These are phyloP conservation scores for Phlyctochytrium planicorne DNA, from an alignment of 192 early-diverging fungal species.

Conservation along the genomic window DNA sequence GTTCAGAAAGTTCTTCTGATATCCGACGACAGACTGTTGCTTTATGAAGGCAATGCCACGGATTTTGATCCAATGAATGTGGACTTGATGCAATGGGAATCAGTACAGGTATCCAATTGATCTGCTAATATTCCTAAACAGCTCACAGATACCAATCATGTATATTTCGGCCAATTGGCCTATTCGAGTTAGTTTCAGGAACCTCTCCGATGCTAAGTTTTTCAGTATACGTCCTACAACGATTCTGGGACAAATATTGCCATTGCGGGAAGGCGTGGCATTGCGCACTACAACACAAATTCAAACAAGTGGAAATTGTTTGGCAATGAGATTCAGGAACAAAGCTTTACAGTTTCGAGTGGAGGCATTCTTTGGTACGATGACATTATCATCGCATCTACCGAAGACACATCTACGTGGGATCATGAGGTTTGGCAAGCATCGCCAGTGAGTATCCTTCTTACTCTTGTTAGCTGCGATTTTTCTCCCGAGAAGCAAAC, in stretches of 20 bases:
- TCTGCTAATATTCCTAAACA: slow-evolving; percentile 9
- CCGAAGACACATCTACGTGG: slow-evolving; percentile 45
- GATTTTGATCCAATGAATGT: slow-evolving; percentile 66
- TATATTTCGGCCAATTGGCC: slow-evolving; percentile 84
- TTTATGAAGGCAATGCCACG: slow-evolving; percentile 65
- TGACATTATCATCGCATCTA: slow-evolving; percentile 65
- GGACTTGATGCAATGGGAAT: slow-evolving; percentile 70
- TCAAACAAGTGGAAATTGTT: slow-evolving; percentile 86
- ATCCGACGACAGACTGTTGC: slow-evolving; percentile 63
- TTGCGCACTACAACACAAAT: slow-evolving; percentile 73
- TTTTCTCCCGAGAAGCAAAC: slow-evolving; percentile 73
- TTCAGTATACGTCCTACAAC: slow-evolving; percentile 66
- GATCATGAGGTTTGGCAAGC: slow-evolving; percentile 22
- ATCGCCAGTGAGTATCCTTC: too few species aligned
- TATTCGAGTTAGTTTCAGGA: slow-evolving; percentile 51
- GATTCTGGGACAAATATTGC: slow-evolving; percentile 73
- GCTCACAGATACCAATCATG: slow-evolving; percentile 59
- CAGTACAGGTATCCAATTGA: slow-evolving; percentile 55
- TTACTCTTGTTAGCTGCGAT: slow-evolving; percentile 53
- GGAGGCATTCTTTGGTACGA: slow-evolving; percentile 77
- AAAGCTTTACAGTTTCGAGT: slow-evolving; percentile 59
- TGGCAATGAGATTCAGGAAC: slow-evolving; percentile 80
- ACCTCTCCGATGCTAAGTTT: background rate
- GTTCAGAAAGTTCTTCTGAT: slow-evolving; percentile 56
- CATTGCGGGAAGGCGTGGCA: slow-evolving; percentile 79